These are phyloP conservation scores for Phytophthora syringae DNA, from an alignment of 352 stramenopile genomes.

Conservation along the genomic window DNA sequence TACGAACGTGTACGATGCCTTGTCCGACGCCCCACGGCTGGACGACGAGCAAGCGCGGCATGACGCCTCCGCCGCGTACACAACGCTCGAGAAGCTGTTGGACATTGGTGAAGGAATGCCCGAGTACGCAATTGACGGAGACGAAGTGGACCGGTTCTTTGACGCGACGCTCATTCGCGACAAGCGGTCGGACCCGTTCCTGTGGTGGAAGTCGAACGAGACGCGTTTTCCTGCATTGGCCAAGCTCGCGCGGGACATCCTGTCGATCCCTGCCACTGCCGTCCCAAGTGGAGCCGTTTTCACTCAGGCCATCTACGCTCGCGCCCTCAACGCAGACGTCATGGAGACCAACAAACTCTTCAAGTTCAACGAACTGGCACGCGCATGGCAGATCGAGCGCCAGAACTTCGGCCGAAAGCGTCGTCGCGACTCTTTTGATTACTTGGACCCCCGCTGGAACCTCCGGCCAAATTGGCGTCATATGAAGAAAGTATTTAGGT, in stretches of 20 bases:
- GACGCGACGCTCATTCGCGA: slow-evolving; percentile 81
- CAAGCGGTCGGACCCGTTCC: slow-evolving; percentile 79
- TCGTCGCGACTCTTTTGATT: slow-evolving; percentile 80
- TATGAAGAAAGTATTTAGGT: slow-evolving; percentile 92
- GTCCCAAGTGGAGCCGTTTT: slow-evolving; percentile 76
- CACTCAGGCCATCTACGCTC: slow-evolving; percentile 68
- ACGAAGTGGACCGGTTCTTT: slow-evolving; percentile 86
- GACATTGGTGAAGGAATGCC: slow-evolving; percentile 84
- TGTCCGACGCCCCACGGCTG: slow-evolving; percentile 52
- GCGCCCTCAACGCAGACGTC: slow-evolving; percentile 58
- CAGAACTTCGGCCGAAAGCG: slow-evolving; percentile 80
- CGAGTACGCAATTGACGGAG: slow-evolving; percentile 78
- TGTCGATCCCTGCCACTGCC: slow-evolving; percentile 76
- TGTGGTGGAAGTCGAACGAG: slow-evolving; percentile 88
- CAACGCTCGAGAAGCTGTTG: slow-evolving; percentile 81
- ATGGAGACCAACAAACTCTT: slow-evolving; percentile 78
- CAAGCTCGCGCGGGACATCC: slow-evolving; percentile 76
- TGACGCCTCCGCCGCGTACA: slow-evolving; percentile 75
- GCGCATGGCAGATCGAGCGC: slow-evolving; percentile 81
- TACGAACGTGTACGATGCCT: slow-evolving; percentile 72
- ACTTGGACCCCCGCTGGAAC: slow-evolving; percentile 67
- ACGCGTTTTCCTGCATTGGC: slow-evolving; percentile 74
- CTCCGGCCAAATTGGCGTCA: slow-evolving; percentile 63
- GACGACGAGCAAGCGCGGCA: slow-evolving; percentile 62
- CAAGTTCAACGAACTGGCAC: slow-evolving; percentile 76